phyloP scores from a whole-genome alignment of 352 stramenopile species.

The Blastocystis hominis region DNA sequence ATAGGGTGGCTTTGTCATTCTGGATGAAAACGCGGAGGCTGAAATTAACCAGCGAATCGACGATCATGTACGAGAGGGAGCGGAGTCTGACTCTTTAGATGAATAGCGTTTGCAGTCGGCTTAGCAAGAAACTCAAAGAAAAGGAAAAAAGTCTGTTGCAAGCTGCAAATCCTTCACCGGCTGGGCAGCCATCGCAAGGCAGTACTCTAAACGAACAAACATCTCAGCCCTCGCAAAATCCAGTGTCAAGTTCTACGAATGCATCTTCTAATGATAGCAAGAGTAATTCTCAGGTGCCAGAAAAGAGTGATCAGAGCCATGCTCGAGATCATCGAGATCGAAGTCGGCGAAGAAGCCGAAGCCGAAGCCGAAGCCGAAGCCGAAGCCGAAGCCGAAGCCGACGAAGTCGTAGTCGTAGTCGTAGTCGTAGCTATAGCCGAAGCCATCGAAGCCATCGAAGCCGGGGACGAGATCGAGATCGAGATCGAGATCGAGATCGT shows the following conservation, averaged over 20 bases:
- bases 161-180: neutral
- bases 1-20: conserved; percentile 52
- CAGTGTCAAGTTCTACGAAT: too few species aligned
- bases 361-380: neutral
- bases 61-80: neutral
- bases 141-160: neutral
- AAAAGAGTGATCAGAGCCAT: neutral
- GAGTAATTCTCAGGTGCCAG: too few species aligned
- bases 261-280: too few species aligned
- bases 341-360: neutral
- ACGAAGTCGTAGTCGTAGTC: neutral
- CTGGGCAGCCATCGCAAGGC: neutral
- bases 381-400: neutral
- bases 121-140: conserved; percentile 32
- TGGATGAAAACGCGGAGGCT: conserved; percentile 26
- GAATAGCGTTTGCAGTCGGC: neutral
- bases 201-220: neutral
- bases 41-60: conserved; percentile 48
- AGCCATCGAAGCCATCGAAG: neutral
- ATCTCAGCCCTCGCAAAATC: neutral
- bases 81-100: neutral
- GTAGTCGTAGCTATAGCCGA: neutral
- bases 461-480: too few species aligned
- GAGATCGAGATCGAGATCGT: too few species aligned
- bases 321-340: neutral